Base-by-base conservation (phyloP, 257 asterid genomes). In the Scutellaria barbata region DNA sequence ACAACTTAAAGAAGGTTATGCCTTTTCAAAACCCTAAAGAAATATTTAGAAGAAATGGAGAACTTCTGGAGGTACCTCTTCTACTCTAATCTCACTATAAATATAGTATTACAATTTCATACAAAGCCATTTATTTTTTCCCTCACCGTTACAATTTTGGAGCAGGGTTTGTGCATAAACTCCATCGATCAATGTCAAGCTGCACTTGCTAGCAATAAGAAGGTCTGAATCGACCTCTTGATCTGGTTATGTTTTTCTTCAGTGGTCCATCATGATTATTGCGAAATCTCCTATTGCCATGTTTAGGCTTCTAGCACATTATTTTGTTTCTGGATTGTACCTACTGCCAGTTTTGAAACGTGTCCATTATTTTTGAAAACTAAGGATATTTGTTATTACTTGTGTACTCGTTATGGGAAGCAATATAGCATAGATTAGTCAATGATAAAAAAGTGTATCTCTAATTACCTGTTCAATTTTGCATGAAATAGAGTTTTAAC, bases 151-250 rank as follows among this genome's bases (percentile, higher is more conserved):
- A 41, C 62, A 57, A 47, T 75, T 59, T 63, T 67, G 74, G 82
- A 63, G 74, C 92, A 94, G 99, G 98, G 95, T 74, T 69, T 91
- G 83, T 91, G 99, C 82, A 70, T 91, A 72, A 91, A 91, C 81
- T 86, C 96, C 76, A 71, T 79, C 40, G 85, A 94, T 88, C 91
- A 89, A 80, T 77, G 83, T 77, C 90, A 94, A 81, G 96, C 88
- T 72, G 96, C 93, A 68, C 86, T 94, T 71, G 87, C 99, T 64
- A 91, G 96, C 87, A 91, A 88, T 83, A 80, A 65, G 83, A 94
- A 94, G 99, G 99, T 91, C 62, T 68, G 83, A 59, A 61, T 62
- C 63, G 77, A 53, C 47, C 14, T 7, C 48, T 66, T 69, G 43
- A 17, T 78, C 68, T 77, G 46, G 42, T 76, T 65, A 59, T 61